Base-by-base conservation (phyloP, 2,329 filamentous ascomycete genomes). In the Phoma sp. region DNA sequence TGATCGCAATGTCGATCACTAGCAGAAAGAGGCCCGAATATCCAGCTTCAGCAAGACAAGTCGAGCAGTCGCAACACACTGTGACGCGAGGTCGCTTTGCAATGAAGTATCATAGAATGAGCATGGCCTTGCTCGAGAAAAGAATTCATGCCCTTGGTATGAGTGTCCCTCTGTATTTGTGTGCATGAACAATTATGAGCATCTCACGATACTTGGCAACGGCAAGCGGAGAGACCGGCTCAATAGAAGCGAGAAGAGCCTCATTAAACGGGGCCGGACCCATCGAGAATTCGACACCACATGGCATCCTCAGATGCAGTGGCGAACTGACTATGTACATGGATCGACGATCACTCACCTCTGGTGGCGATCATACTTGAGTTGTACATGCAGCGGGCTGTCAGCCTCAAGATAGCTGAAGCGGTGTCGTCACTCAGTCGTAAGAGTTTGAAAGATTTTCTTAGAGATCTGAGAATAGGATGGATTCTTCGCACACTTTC, bases 191-290 rank as follows among this genome's bases (percentile, higher is more conserved):
- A 17, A 33, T 25, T 29, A 26, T 29, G 26, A 36, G 34, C 17
- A 26, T 15, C 20, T 54, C 23, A n/a, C 18, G 40, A 49, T 46
- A 42, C 45, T 49, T 45, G 51, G 51, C 51, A 25, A 39, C 23
- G 39, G 51, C 28, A 34, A 25, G 33, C 23, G n/a, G n/a, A n/a
- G n/a, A n/a, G n/a, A n/a, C n/a, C n/a, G n/a, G n/a, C n/a, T n/a
- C n/a, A n/a, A n/a, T n/a, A 29, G 17, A 48, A 14, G 39, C 51
- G 51, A 49, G 42, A 49, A 45, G 51, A 54, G 51, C 39, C 51
- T 54, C 51, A 54, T 30, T 11, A 30, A 49, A 49, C 45, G 46
- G 51, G 29, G 39, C 23, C 34, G 18, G 34, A 39, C 26, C 39
- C 29, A 45, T 29, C 25, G 39, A 28, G 14, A 40, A 29, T 17